Evolutionary conservation across 1,284 basidiomycete genomes (phyloP).

Genomic region (Ustilago hordei): DNA sequence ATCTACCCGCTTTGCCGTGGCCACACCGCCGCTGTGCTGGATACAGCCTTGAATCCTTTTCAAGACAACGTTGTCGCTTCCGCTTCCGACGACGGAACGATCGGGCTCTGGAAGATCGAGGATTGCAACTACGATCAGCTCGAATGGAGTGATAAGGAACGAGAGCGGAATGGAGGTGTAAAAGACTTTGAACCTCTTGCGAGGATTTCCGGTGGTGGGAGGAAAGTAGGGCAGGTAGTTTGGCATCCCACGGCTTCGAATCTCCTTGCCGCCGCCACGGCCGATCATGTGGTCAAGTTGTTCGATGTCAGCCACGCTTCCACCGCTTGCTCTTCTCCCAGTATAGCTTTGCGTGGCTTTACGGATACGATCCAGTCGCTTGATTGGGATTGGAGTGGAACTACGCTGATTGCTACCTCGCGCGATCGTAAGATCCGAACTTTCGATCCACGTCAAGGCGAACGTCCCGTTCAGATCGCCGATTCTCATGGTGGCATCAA

Average conservation of each 20-base stretch:
- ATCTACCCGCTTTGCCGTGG: conserved; percentile 90
- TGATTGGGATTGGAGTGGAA: conserved; percentile 85
- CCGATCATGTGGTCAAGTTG: conserved; percentile 88
- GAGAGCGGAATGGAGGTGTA: conserved; percentile 71
- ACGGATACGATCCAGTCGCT: conserved; percentile 88
- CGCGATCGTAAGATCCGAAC: conserved; percentile 91
- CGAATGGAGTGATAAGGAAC: conserved; percentile 63
- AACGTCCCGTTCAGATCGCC: conserved; percentile 80
- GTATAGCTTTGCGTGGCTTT: conserved; percentile 79
- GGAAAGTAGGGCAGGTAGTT: conserved; percentile 92
- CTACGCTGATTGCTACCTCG: conserved; percentile 77
- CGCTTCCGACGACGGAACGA: conserved; percentile 91
- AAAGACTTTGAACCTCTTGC: conserved; percentile 82
- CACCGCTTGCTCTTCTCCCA: conserved; percentile 66
- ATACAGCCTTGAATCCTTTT: conserved; percentile 96
- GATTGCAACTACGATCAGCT: conserved; percentile 74
- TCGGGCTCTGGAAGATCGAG: conserved; percentile 88
- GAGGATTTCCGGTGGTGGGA: conserved; percentile 71
- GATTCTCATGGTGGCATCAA: conserved; percentile 96
- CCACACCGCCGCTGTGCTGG: conserved; percentile 84
- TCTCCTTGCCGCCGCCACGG: conserved; percentile 86
- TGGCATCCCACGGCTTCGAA: conserved; percentile 93
- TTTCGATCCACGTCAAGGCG: conserved; percentile 86
- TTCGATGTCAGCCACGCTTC: conserved; percentile 77
- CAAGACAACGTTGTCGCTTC: conserved; percentile 90